Conservation (phyloP, 2,329 filamentous ascomycete genomes). For the Periconia sp. region DNA sequence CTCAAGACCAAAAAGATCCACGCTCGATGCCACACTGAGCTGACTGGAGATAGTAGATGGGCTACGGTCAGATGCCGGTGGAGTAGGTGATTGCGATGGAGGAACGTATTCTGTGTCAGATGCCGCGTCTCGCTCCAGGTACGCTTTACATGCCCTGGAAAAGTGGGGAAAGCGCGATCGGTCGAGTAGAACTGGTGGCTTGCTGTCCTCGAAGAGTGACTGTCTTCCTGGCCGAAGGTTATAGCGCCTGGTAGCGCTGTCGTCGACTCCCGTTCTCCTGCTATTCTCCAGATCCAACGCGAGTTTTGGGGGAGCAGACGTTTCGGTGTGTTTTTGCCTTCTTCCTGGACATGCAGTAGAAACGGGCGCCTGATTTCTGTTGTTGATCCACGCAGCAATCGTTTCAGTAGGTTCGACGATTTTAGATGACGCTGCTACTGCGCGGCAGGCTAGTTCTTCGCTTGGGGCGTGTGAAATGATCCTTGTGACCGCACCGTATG, state of each 20-base stretch:
- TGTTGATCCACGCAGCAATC: background rate
- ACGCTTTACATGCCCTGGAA: background rate
- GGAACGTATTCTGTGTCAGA: slow-evolving; percentile 1
- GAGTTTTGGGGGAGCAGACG: no score
- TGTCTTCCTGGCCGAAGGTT: background rate
- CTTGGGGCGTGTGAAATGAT: background rate
- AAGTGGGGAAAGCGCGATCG: background rate
- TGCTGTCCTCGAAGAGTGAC: background rate
- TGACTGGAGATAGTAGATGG: no score
- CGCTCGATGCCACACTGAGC: no score
- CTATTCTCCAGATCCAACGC: no score
- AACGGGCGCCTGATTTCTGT: background rate
- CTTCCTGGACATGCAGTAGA: background rate
- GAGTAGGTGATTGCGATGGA: slow-evolving; percentile 15
- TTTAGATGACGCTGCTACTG: slow-evolving; percentile 3
- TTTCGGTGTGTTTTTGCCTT: no score
- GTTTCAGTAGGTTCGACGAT: background rate
- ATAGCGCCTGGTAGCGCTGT: background rate
- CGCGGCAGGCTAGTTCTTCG: slow-evolving; percentile 1
- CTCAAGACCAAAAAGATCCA: no score
- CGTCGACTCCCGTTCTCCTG: background rate
- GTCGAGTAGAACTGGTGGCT: background rate
- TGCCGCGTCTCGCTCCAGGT: background rate
- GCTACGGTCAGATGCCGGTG: background rate
- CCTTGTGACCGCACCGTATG: background rate